Conservation (phyloP, 1,139 yeast species). For the Pneumocystis jirovecii region DNA sequence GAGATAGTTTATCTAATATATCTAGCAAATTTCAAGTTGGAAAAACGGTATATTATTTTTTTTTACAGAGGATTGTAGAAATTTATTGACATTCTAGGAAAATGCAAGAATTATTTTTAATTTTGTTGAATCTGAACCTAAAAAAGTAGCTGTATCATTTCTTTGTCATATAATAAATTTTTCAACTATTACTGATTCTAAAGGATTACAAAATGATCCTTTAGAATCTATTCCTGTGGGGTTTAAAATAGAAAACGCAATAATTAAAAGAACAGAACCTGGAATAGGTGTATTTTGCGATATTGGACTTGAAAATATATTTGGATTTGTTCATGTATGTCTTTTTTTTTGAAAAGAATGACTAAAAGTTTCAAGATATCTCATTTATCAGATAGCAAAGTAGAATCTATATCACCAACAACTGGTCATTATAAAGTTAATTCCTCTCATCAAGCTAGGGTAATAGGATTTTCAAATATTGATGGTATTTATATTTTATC, state of each 20-base stretch:
- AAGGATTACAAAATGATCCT: conserved; percentile 25
- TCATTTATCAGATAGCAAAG: conserved; percentile 40
- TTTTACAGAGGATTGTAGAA: not conserved
- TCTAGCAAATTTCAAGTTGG: conserved; percentile 41
- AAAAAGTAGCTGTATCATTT: conserved; percentile 49
- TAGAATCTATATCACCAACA: conserved; percentile 28
- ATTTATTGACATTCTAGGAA: conserved; percentile 1
- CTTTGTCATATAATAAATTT: conserved; percentile 39
- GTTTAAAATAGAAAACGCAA: conserved; percentile 44
- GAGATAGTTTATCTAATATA: conserved; percentile 24
- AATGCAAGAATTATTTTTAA: conserved; percentile 60
- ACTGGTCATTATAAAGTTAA: conserved; percentile 37
- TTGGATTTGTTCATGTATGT: conserved; percentile 46
- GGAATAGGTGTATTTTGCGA: conserved; percentile 26
- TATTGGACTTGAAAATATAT: conserved; percentile 36
- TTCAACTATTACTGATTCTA: conserved; percentile 10
- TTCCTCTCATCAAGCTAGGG: conserved; percentile 60
- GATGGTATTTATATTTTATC: conserved; percentile 59
- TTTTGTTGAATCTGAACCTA: conserved; percentile 30
- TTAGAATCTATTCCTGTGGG: conserved; percentile 70
- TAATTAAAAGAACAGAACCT: conserved; percentile 39
- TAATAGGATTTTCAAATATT: conserved; percentile 49
- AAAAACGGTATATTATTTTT: conserved; percentile 45
- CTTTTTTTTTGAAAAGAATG: not conserved
- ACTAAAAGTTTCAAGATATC: conserved; percentile 29